These are phyloP conservation scores for Penicillium freii DNA, from an alignment of 2,329 filamentous ascomycete genomes.

Conservation along the genomic window DNA sequence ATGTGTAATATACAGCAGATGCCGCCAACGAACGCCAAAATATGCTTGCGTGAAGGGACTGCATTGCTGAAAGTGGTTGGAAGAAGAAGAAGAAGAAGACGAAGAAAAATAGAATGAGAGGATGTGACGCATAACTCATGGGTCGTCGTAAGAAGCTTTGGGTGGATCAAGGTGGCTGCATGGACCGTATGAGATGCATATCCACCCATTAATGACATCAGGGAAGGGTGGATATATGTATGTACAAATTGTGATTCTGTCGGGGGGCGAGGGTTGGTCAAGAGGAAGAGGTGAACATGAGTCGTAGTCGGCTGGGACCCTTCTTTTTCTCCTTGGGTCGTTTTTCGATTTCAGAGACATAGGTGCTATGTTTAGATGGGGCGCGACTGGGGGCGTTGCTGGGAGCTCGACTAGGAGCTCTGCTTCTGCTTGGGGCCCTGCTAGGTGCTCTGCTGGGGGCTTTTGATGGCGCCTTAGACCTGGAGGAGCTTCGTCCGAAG, in stretches of 20 bases:
- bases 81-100: not conserved
- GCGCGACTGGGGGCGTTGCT: slow-evolving; percentile 15
- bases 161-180: not conserved
- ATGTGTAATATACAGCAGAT: not conserved
- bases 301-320: slow-evolving; percentile 39
- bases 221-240: slow-evolving; percentile 27
- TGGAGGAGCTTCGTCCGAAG: slow-evolving; percentile 22
- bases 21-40: not conserved
- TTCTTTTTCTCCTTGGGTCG: slow-evolving; percentile 38
- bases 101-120: not conserved
- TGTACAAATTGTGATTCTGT: slow-evolving; percentile 11
- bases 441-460: slow-evolving; percentile 19
- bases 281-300: slow-evolving; percentile 35
- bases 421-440: slow-evolving; percentile 8
- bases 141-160: not conserved
- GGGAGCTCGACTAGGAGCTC: slow-evolving; percentile 11
- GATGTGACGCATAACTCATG: not conserved
- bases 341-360: slow-evolving; percentile 28
- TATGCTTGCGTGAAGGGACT: not conserved
- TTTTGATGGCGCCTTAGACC: slow-evolving; percentile 24
- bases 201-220: not conserved
- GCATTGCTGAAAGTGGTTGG: not conserved
- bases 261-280: not conserved
- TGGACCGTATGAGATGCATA: not conserved
- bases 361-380: slow-evolving; percentile 24